Conservation (phyloP, 345 rosid species). For the Citrus sinensis region DNA sequence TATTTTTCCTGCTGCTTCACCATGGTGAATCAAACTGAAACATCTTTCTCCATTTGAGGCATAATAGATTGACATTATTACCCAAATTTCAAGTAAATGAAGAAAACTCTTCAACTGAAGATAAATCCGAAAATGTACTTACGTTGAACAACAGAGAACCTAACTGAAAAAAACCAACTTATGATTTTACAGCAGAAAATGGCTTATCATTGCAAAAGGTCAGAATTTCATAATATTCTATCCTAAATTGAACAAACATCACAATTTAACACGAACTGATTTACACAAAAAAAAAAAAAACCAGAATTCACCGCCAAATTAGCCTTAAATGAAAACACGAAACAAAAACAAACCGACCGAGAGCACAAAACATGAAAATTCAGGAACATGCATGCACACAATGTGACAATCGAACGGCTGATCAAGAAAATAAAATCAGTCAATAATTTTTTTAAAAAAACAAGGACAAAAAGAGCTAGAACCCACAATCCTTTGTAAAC, state of each 20-base stretch:
- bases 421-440: background rate
- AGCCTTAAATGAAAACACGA: background rate
- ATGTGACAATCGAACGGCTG: background rate
- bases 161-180: background rate
- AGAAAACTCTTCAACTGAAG: background rate
- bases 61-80: background rate
- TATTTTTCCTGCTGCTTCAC: background rate
- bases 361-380: background rate
- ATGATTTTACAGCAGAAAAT: background rate
- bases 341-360: background rate
- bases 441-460: background rate
- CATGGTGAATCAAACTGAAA: background rate
- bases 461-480: background rate
- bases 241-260: background rate
- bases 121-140: background rate
- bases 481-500: slow-evolving; percentile 55
- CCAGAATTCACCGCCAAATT: background rate
- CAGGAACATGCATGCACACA: slow-evolving; percentile 18
- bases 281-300: background rate
- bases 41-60: background rate
- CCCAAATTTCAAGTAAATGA: too few relatives aligned
- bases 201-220: background rate
- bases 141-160: background rate
- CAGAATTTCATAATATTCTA: background rate
- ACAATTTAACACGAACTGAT: background rate